Percentiles rank a stretch among this genome's conserved stretches.
These are phyloP conservation scores for Penicillium paxilli DNA, from an alignment of 495 filamentous ascomycete species.

Conservation along the genomic window DNA sequence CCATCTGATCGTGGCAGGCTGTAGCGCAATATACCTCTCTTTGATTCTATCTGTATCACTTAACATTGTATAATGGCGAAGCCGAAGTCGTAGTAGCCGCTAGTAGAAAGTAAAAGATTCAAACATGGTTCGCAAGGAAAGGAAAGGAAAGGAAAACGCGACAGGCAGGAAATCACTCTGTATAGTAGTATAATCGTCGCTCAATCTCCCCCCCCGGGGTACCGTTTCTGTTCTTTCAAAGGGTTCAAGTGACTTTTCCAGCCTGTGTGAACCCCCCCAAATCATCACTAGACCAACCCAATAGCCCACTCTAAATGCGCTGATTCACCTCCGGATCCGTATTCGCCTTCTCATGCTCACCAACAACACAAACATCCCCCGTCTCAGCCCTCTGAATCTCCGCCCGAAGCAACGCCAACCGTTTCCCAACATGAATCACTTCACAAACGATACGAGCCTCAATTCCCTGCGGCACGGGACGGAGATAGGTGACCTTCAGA, in stretches of 20 bases:
- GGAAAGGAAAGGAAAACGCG: not conserved
- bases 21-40: slow-evolving; percentile 21
- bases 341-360: slow-evolving; percentile 70
- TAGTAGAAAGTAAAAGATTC: not conserved
- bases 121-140: not conserved
- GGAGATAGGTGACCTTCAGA: slow-evolving; percentile 66
- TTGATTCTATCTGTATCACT: not conserved
- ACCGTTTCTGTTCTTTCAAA: too few species aligned
- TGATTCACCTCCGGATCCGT: slow-evolving; percentile 49
- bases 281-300: too few species aligned
- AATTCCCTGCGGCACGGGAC: slow-evolving; percentile 55
- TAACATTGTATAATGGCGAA: not conserved
- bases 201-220: not conserved
- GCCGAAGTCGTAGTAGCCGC: not conserved
- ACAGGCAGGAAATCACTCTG: too few species aligned
- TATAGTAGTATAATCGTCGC: not conserved
- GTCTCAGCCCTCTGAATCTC: slow-evolving; percentile 43
- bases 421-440: slow-evolving; percentile 61
- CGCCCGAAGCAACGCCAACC: slow-evolving; percentile 46
- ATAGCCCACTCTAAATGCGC: slow-evolving; percentile 27
- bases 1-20: slow-evolving; percentile 10
- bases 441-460: slow-evolving; percentile 58
- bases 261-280: too few species aligned
- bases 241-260: too few species aligned
- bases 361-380: slow-evolving; percentile 58